Conservation (phyloP, 2,329 filamentous ascomycete species). For the Karstenula rhodostoma region DNA sequence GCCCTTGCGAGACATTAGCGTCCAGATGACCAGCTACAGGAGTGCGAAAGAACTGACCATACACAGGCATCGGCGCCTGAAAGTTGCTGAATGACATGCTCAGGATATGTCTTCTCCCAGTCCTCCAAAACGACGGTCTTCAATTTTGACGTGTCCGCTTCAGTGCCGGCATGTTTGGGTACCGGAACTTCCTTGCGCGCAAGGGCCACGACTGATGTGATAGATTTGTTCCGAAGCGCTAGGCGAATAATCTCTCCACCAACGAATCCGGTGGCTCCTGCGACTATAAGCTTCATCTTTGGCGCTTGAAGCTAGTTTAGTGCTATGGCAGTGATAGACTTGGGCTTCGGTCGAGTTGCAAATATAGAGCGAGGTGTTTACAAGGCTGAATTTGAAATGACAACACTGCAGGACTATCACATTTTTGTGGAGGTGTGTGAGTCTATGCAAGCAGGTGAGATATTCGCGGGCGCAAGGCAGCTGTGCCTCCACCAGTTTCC, state of each 20-base stretch:
- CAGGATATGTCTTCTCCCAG: constrained; percentile 14
- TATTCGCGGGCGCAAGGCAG: no score
- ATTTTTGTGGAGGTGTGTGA: no score
- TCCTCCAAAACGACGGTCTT: constrained; percentile 16
- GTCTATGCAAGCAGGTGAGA: no score
- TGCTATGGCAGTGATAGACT: not conserved
- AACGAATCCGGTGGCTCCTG: constrained; percentile 7
- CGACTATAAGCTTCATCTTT: constrained; percentile 13
- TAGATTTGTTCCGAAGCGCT: constrained; percentile 34
- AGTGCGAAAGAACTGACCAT: constrained; percentile 5
- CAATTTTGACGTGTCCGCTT: constrained; percentile 20
- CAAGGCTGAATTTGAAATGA: no score
- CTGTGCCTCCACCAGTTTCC: no score
- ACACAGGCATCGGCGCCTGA: constrained; percentile 16
- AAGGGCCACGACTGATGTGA: constrained; percentile 43
- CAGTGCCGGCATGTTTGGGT: not conserved
- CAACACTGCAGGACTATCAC: no score
- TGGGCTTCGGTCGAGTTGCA: not conserved
- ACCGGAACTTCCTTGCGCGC: constrained; percentile 29
- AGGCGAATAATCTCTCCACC: constrained; percentile 45
- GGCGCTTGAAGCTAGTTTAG: not conserved
- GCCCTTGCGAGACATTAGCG: not conserved
- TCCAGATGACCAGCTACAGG: not conserved
- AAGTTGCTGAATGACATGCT: constrained; percentile 15
- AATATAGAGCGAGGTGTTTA: no score